Conservation (phyloP, 768 basidiomycete genomes). For the Rubroboletus satanas region DNA sequence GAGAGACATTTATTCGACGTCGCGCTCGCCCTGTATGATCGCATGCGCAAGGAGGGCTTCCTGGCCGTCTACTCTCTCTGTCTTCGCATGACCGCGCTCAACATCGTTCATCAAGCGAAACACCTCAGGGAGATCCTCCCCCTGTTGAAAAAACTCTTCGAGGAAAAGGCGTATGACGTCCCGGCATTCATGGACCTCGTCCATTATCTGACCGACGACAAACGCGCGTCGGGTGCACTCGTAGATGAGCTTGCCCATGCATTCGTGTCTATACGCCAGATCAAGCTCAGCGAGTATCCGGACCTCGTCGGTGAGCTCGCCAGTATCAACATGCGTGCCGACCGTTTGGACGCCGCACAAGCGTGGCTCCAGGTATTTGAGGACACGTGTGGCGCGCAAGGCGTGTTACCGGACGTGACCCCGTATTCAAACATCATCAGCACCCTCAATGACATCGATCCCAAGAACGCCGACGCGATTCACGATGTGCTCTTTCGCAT, state of each 20-base stretch:
- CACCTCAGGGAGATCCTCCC: background rate
- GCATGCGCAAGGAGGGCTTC: slow-evolving; percentile 41
- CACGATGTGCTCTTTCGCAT: slow-evolving; percentile 39
- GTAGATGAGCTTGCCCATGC: slow-evolving; percentile 22
- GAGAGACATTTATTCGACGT: slow-evolving; percentile 34
- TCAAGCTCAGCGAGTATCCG: slow-evolving; percentile 27
- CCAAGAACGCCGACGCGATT: slow-evolving; percentile 30
- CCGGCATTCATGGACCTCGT: slow-evolving; percentile 28
- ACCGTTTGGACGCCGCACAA: slow-evolving; percentile 29
- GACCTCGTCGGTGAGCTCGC: slow-evolving; percentile 37
- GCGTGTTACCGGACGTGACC: slow-evolving; percentile 9
- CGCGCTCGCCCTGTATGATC: slow-evolving; percentile 40
- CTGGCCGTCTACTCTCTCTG: slow-evolving; percentile 36
- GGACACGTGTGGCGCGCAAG: slow-evolving; percentile 17
- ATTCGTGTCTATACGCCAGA: slow-evolving; percentile 17
- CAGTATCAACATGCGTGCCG: slow-evolving; percentile 34
- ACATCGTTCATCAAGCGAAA: slow-evolving; percentile 15
- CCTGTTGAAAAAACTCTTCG: slow-evolving; percentile 14
- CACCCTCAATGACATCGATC: slow-evolving; percentile 32
- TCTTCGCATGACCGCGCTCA: slow-evolving; percentile 39
- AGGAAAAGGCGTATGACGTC: slow-evolving; percentile 15
- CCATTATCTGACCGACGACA: slow-evolving; percentile 16
- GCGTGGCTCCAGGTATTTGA: slow-evolving; percentile 29
- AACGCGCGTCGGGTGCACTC: slow-evolving; percentile 9
- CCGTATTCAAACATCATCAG: slow-evolving; percentile 41